Evolutionary conservation across 192 early-diverging fungal species (phyloP).

Genomic region (Ambispora gerdemannii): DNA sequence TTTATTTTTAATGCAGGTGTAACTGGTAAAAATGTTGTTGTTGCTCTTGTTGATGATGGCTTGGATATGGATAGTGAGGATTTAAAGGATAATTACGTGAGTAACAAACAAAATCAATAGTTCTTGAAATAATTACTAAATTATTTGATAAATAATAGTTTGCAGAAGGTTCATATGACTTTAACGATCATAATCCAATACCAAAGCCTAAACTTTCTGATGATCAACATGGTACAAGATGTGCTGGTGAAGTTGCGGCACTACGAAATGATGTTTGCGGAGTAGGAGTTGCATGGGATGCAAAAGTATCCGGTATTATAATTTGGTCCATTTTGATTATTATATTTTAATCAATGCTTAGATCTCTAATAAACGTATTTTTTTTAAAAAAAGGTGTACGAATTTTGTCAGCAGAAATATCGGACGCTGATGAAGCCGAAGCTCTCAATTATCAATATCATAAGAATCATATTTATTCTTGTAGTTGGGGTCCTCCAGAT

Average conservation of each 20-base stretch:
- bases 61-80: slow-evolving; percentile 85
- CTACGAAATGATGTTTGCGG: slow-evolving; percentile 89
- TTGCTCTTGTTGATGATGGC: slow-evolving; percentile 95
- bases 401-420: slow-evolving; percentile 84
- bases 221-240: slow-evolving; percentile 94
- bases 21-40: slow-evolving; percentile 82
- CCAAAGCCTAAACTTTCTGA: slow-evolving; percentile 73
- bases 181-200: slow-evolving; percentile 72
- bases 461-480: slow-evolving; percentile 92
- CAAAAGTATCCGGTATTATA: slow-evolving; percentile 74
- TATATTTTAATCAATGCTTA: background rate
- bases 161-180: slow-evolving; percentile 90
- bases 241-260: slow-evolving; percentile 96
- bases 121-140: background rate
- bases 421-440: slow-evolving; percentile 90
- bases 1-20: slow-evolving; percentile 52
- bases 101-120: slow-evolving; percentile 27
- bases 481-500: slow-evolving; percentile 94
- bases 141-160: slow-evolving; percentile 41
- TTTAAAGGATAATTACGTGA: slow-evolving; percentile 83
- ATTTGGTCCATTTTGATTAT: background rate
- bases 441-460: slow-evolving; percentile 88
- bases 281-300: slow-evolving; percentile 87
- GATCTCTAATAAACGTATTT: background rate
- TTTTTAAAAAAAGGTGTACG: slow-evolving; percentile 58